A percentile compares a stretch with the other conserved stretches of the same genome.
These are phyloP conservation scores for Rhododendron henanense DNA, from an alignment of 148 eudicot genomes.

Conservation along the genomic window DNA sequence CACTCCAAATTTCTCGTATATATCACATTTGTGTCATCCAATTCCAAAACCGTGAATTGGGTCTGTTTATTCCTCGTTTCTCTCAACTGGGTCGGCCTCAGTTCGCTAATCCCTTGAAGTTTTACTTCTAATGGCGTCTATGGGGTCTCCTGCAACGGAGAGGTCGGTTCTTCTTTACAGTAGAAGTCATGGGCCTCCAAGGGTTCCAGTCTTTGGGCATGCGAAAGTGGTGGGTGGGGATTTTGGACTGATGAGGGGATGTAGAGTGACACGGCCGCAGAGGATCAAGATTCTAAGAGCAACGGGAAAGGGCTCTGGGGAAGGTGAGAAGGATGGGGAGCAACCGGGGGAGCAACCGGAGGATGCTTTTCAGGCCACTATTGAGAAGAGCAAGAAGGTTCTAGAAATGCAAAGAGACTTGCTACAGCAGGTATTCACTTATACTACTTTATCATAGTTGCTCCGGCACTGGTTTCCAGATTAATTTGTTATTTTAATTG, in stretches of 20 bases:
- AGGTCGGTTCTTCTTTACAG: conserved; percentile 32
- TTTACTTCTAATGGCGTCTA: conserved; percentile 41
- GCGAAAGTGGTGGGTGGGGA: conserved; percentile 21
- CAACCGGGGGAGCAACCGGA: conserved; percentile 39
- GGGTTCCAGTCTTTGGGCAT: conserved; percentile 28
- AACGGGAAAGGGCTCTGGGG: conserved; percentile 27
- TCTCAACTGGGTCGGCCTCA: conserved; percentile 9
- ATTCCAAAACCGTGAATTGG: conserved; percentile 2
- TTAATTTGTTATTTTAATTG: not conserved
- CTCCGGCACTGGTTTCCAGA: not conserved
- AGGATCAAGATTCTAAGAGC: conserved; percentile 38
- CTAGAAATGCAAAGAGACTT: conserved; percentile 65
- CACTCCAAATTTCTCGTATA: not conserved
- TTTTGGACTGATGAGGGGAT: conserved; percentile 26
- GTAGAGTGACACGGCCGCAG: conserved; percentile 18
- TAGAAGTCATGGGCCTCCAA: conserved; percentile 18
- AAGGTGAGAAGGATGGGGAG: conserved; percentile 24
- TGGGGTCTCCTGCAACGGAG: conserved; percentile 49
- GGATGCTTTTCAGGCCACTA: conserved; percentile 70
- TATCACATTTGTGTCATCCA: not conserved
- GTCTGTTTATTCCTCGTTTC: conserved; percentile 9
- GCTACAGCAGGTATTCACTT: conserved; percentile 52
- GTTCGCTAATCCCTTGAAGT: not conserved
- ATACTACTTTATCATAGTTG: not conserved
- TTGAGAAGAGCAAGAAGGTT: conserved; percentile 80